Evolutionary conservation across 345 rosid genomes (phyloP).

Genomic region (Turritis glabra): DNA sequence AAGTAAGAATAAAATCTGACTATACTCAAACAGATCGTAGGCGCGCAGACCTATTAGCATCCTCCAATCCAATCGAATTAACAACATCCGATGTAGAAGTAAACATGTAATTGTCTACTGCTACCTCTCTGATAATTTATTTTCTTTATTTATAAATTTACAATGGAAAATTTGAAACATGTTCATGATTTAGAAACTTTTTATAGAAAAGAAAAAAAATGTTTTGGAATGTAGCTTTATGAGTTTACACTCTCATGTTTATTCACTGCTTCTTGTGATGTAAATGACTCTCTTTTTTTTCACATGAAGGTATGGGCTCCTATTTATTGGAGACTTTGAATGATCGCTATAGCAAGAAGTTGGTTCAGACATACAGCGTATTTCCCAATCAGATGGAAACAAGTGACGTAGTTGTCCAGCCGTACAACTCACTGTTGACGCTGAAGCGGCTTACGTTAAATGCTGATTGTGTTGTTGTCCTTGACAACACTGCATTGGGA

Average conservation of each 20-base stretch:
- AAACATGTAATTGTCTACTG: too few species aligned
- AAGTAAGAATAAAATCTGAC: too few species aligned
- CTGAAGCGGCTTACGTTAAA: constrained; percentile 90
- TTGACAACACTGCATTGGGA: constrained; percentile 92
- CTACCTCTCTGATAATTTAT: too few species aligned
- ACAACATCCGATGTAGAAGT: too few species aligned
- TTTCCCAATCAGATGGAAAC: constrained; percentile 99
- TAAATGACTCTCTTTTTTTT: neutral
- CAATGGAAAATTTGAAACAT: too few species aligned
- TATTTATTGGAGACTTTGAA: constrained; percentile 92
- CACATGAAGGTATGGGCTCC: constrained; percentile 93
- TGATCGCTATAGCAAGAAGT: constrained; percentile 97
- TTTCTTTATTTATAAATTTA: too few species aligned
- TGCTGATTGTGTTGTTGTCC: constrained; percentile 98
- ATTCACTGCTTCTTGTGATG: constrained; percentile 2
- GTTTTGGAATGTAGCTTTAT: neutral
- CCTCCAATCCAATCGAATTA: too few species aligned
- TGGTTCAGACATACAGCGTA: constrained; percentile 97
- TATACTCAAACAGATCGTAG: too few species aligned
- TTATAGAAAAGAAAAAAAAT: too few species aligned
- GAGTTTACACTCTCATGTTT: neutral
- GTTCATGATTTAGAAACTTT: too few species aligned
- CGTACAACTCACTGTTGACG: constrained; percentile 93
- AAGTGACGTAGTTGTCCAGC: constrained; percentile 98
- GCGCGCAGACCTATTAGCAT: too few species aligned